These are phyloP conservation scores for Cyberlindnera bimundalis DNA, from an alignment of 805 yeast species.

Conservation along the genomic window DNA sequence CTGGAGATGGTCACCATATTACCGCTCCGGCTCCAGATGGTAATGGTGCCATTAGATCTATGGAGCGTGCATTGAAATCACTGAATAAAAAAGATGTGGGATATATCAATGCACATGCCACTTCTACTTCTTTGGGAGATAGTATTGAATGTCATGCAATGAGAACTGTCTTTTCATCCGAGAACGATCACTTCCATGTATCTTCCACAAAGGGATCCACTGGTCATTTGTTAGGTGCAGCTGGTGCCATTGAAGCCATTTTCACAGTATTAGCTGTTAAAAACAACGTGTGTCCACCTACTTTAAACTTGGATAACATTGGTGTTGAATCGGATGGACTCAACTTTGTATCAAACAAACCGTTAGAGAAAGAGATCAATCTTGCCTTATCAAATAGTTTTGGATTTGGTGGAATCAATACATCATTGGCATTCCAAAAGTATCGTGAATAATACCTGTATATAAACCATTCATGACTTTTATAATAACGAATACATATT, in stretches of 20 bases:
- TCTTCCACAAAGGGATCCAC: slow-evolving; percentile 89
- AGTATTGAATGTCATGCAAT: slow-evolving; percentile 82
- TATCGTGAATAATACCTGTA: slow-evolving; percentile 11
- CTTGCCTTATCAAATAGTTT: slow-evolving; percentile 84
- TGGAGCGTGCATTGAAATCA: slow-evolving; percentile 66
- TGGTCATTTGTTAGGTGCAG: slow-evolving; percentile 94
- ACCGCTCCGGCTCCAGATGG: slow-evolving; percentile 88
- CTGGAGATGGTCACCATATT: slow-evolving; percentile 90
- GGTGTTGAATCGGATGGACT: slow-evolving; percentile 45
- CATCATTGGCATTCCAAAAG: slow-evolving; percentile 57
- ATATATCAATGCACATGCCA: slow-evolving; percentile 95
- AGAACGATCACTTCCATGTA: slow-evolving; percentile 41
- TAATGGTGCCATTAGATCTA: slow-evolving; percentile 78
- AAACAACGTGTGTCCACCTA: slow-evolving; percentile 66
- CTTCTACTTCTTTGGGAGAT: slow-evolving; percentile 89
- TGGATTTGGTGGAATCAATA: slow-evolving; percentile 97
- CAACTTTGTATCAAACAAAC: slow-evolving; percentile 52
- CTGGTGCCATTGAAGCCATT: slow-evolving; percentile 90
- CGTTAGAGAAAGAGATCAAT: slow-evolving; percentile 40
- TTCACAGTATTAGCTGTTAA: slow-evolving; percentile 69
- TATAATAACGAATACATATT: not conserved
- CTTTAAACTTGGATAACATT: slow-evolving; percentile 64
- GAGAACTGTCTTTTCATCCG: slow-evolving; percentile 42
- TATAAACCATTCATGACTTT: not conserved
- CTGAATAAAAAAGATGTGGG: slow-evolving; percentile 49